Percentiles rank a stretch among this genome's conserved stretches.
These are phyloP conservation scores for Sporothrix curviconia DNA, from an alignment of 2,329 filamentous ascomycete genomes.

Conservation along the genomic window DNA sequence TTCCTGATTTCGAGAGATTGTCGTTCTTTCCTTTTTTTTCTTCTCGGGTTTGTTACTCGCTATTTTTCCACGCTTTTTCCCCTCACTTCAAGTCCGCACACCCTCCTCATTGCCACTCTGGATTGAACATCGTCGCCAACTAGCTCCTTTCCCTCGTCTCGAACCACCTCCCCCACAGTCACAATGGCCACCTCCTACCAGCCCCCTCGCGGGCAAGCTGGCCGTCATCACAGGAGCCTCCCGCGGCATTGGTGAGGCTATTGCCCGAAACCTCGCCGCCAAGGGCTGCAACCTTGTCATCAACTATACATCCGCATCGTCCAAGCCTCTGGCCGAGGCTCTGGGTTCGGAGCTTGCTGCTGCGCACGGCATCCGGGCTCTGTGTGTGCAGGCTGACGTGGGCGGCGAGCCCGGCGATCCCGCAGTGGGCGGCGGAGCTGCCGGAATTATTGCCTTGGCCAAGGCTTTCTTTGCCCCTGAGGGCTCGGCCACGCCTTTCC, in stretches of 20 bases:
- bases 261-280: conserved; percentile 61
- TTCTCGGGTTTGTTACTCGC: too few relatives aligned
- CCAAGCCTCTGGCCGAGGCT: conserved; percentile 42
- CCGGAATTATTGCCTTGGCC: conserved; percentile 33
- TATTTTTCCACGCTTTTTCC: too few relatives aligned
- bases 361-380: conserved; percentile 52
- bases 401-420: conserved; percentile 53
- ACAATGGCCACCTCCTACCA: conserved; percentile 17
- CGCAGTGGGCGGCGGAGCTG: conserved; percentile 41
- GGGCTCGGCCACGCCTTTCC: conserved; percentile 39
- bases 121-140: too few relatives aligned
- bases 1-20: not conserved
- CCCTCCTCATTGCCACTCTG: too few relatives aligned
- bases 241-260: conserved; percentile 63
- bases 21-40: not conserved
- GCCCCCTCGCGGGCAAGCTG: conserved; percentile 63
- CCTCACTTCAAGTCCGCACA: too few relatives aligned
- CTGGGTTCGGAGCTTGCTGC: conserved; percentile 55
- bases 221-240: conserved; percentile 75
- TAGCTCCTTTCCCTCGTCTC: not conserved
- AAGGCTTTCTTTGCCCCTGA: conserved; percentile 49
- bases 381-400: conserved; percentile 66
- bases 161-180: not conserved
- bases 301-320: conserved; percentile 55
- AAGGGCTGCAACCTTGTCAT: conserved; percentile 65